Evolutionary conservation across 2,329 filamentous ascomycete species (phyloP).

Genomic region (Alternaria sp.): DNA sequence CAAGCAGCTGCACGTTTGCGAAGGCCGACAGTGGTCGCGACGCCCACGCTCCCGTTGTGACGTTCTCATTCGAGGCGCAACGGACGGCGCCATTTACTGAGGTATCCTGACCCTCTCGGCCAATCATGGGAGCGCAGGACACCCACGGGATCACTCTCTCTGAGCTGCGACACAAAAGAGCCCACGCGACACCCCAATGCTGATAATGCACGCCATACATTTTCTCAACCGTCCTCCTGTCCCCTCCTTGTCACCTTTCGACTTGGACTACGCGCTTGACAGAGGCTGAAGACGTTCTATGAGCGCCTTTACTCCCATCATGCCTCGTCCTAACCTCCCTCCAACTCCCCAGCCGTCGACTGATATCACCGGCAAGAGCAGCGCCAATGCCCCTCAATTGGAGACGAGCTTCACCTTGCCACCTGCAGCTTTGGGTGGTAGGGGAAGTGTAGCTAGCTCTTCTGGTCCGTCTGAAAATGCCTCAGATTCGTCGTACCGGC

Average conservation of each 20-base stretch:
- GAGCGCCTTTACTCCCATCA: constrained; percentile 50
- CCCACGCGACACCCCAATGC: constrained; percentile 40
- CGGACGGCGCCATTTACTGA: constrained; percentile 13
- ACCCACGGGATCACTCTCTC: constrained; percentile 27
- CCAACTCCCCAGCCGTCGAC: constrained; percentile 82
- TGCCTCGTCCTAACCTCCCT: constrained; percentile 72
- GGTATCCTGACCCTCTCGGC: constrained; percentile 4
- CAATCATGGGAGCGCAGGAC: constrained; percentile 32
- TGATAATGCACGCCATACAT: constrained; percentile 29
- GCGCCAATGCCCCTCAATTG: constrained; percentile 65
- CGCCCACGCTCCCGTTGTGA: constrained; percentile 35
- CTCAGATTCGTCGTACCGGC: constrained; percentile 62
- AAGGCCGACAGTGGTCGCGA: constrained; percentile 24
- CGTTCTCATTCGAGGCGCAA: constrained; percentile 38
- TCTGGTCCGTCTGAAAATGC: constrained; percentile 58
- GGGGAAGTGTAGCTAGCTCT: constrained; percentile 56
- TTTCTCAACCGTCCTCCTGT: constrained; percentile 11
- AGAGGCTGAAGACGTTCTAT: constrained; percentile 20
- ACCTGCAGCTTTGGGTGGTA: constrained; percentile 70
- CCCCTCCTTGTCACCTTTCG: constrained; percentile 19
- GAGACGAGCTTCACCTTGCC: constrained; percentile 79
- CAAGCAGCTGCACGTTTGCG: constrained; percentile 15
- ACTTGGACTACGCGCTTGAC: constrained; percentile 15
- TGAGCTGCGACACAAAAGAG: constrained; percentile 34
- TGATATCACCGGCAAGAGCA: constrained; percentile 78